phyloP scores from a whole-genome alignment of 2,329 filamentous ascomycete species.

The Xylaria multiplex region DNA sequence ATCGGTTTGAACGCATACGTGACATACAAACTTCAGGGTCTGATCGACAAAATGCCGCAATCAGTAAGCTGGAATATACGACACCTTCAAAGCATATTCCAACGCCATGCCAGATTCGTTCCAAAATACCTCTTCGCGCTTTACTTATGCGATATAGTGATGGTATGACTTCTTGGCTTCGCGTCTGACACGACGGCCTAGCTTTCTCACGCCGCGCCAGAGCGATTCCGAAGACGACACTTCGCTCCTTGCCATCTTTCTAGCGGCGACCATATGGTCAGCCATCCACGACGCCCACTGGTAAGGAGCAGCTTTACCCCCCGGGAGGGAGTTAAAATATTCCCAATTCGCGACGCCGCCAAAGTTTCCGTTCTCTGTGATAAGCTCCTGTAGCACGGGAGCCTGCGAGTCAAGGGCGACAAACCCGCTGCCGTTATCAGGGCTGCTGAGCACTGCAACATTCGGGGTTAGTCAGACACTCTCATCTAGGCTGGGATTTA shows the following conservation, averaged over 20 bases:
- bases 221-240: slow-evolving; percentile 43
- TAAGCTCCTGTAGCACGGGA: slow-evolving; percentile 55
- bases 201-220: slow-evolving; percentile 43
- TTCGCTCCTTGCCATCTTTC: slow-evolving; percentile 38
- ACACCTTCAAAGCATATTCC: neutral
- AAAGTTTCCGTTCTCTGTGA: slow-evolving; percentile 70
- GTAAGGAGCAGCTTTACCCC: slow-evolving; percentile 72
- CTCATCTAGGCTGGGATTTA: neutral
- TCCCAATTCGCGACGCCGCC: slow-evolving; percentile 96
- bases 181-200: slow-evolving; percentile 41
- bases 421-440: slow-evolving; percentile 72
- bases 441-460: slow-evolving; percentile 73
- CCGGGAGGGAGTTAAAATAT: slow-evolving; percentile 85
- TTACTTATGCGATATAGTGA: slow-evolving; percentile 43
- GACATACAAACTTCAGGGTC: slow-evolving; percentile 3
- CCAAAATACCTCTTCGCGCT: neutral
- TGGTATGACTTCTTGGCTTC: slow-evolving; percentile 45
- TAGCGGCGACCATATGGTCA: slow-evolving; percentile 40
- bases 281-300: slow-evolving; percentile 71
- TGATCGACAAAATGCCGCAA: too few species aligned
- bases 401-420: slow-evolving; percentile 60
- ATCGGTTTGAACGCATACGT: neutral
- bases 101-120: neutral
- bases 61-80: neutral
- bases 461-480: slow-evolving; percentile 16